These are phyloP conservation scores for Mrakiaceae sp. DNA, from an alignment of 1,284 basidiomycete species.

Conservation along the genomic window DNA sequence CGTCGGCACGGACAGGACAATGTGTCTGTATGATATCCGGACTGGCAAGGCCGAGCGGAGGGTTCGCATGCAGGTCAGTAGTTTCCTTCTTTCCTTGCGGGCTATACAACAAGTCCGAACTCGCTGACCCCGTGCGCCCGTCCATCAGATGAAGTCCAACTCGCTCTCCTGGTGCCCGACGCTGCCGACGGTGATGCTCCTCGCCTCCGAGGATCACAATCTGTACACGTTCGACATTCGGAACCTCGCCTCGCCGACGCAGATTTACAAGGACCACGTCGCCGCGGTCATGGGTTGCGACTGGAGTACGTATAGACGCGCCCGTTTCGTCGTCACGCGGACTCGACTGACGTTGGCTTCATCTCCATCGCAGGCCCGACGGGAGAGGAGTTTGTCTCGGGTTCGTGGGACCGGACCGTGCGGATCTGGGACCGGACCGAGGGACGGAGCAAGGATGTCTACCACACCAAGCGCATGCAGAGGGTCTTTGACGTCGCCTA, in stretches of 20 bases:
- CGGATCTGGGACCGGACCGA: constrained; percentile 84
- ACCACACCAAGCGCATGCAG: constrained; percentile 99
- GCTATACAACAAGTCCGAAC: not conserved
- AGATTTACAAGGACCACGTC: constrained; percentile 96
- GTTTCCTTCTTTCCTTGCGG: not conserved
- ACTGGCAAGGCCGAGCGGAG: constrained; percentile 88
- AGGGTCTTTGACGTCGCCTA: constrained; percentile 53
- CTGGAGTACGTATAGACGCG: constrained; percentile 47
- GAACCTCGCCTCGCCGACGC: constrained; percentile 66
- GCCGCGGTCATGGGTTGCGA: constrained; percentile 88
- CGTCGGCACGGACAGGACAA: constrained; percentile 86
- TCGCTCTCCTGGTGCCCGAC: constrained; percentile 90
- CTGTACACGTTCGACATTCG: constrained; percentile 97
- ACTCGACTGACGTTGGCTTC: not conserved
- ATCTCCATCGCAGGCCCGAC: constrained; percentile 48
- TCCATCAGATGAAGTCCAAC: constrained; percentile 64
- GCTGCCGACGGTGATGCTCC: constrained; percentile 77
- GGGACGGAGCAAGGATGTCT: constrained; percentile 76
- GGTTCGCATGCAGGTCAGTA: constrained; percentile 70
- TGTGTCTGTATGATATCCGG: constrained; percentile 90
- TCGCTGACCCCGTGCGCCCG: not conserved
- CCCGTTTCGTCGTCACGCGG: not conserved
- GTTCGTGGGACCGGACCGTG: constrained; percentile 90
- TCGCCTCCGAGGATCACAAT: constrained; percentile 97
- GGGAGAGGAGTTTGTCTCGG: constrained; percentile 89